These are phyloP conservation scores for Chaetomiaceae sp. DNA, from an alignment of 2,329 filamentous ascomycete genomes.

Conservation along the genomic window DNA sequence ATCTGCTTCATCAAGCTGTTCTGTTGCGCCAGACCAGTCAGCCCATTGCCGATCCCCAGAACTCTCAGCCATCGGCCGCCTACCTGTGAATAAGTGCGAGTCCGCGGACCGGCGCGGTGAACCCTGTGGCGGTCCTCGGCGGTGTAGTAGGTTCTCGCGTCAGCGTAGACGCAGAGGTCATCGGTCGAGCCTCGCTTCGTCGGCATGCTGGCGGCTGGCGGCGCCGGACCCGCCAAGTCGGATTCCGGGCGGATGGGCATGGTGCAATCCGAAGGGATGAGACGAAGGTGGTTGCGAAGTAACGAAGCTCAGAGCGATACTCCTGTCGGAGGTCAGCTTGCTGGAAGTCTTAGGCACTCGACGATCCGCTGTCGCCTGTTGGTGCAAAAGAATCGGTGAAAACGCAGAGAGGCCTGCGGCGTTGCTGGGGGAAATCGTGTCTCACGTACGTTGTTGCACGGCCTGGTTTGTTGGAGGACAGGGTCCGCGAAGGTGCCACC, in stretches of 20 bases:
- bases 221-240: conserved; percentile 16
- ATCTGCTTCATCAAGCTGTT: conserved; percentile 52
- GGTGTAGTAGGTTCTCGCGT: conserved; percentile 56
- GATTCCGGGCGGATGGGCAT: conserved; percentile 15
- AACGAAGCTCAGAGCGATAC: neutral
- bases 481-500: conserved; percentile 10
- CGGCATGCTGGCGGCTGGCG: conserved; percentile 9
- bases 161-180: conserved; percentile 48
- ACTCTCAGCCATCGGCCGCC: neutral
- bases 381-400: neutral
- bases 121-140: conserved; percentile 51
- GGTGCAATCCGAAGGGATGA: neutral
- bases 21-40: conserved; percentile 35
- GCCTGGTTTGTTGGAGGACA: conserved; percentile 4
- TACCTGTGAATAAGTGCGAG: conserved; percentile 55
- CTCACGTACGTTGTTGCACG: conserved; percentile 10
- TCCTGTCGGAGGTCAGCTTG: neutral
- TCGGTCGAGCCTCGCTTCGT: conserved; percentile 39
- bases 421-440: conserved; percentile 9
- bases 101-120: conserved; percentile 44
- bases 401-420: conserved; percentile 5
- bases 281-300: neutral
- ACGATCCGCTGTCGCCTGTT: neutral
- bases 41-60: conserved; percentile 12
- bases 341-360: neutral